Conservation (phyloP, 1,284 basidiomycete species). For the Dichomitus squalens region DNA sequence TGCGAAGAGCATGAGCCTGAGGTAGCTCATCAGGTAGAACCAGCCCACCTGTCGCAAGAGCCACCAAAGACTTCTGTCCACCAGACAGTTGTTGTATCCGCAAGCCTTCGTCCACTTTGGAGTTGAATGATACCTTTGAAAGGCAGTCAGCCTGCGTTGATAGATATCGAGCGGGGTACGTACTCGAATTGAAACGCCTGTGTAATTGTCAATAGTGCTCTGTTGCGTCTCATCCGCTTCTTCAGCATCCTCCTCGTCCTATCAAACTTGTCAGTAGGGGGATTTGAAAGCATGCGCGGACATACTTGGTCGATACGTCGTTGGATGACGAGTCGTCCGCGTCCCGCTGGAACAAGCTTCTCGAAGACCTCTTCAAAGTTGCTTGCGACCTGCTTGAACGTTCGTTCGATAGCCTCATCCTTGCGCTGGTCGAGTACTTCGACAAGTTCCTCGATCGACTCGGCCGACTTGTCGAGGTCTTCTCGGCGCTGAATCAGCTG, state of each 20-base stretch:
- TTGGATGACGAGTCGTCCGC: constrained; percentile 91
- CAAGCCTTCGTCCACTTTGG: constrained; percentile 94
- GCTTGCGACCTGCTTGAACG: constrained; percentile 96
- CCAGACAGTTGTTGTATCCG: constrained; percentile 97
- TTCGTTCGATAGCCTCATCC: constrained; percentile 97
- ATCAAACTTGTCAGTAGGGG: neutral
- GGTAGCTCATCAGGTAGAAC: neutral
- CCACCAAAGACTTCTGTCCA: constrained; percentile 97
- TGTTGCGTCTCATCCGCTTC: constrained; percentile 73
- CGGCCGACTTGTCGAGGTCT: constrained; percentile 88
- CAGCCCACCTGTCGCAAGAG: constrained; percentile 81
- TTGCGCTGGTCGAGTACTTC: constrained; percentile 95
- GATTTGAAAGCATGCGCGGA: neutral
- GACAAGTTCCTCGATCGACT: constrained; percentile 94
- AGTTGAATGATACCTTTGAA: constrained; percentile 94
- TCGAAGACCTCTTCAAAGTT: constrained; percentile 99
- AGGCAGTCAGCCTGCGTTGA: neutral
- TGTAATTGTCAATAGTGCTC: constrained; percentile 90
- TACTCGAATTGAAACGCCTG: constrained; percentile 91
- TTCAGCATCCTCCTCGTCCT: constrained; percentile 71
- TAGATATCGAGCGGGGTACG: neutral
- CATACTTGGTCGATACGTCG: constrained; percentile 82
- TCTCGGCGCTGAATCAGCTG: constrained; percentile 85
- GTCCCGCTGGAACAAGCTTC: constrained; percentile 93
- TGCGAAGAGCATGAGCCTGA: constrained; percentile 29